phyloP scores from a whole-genome alignment of 2,329 filamentous ascomycete species.

The Alternaria incomplexa region DNA sequence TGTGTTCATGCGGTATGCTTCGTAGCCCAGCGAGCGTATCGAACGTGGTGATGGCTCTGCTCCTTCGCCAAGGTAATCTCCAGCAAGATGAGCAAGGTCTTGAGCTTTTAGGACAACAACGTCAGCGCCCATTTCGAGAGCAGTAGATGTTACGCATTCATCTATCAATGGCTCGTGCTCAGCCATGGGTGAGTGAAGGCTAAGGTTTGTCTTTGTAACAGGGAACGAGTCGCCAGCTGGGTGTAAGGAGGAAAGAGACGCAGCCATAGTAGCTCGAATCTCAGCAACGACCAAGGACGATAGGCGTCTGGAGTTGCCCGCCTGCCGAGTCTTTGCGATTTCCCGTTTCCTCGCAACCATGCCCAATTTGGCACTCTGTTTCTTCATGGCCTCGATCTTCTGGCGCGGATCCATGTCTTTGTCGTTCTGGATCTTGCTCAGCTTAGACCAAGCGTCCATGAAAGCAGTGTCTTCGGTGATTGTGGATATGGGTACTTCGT shows the following conservation, averaged over 20 bases:
- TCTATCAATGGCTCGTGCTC: constrained; percentile 63
- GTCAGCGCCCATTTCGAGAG: constrained; percentile 67
- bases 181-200: constrained; percentile 65
- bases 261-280: constrained; percentile 58
- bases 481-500: not conserved
- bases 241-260: constrained; percentile 51
- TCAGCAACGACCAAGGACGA: constrained; percentile 48
- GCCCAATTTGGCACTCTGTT: constrained; percentile 21
- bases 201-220: constrained; percentile 61
- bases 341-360: constrained; percentile 17
- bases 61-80: constrained; percentile 71
- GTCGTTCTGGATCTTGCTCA: constrained; percentile 18
- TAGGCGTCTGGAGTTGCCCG: constrained; percentile 19
- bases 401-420: constrained; percentile 8
- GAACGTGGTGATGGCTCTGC: constrained; percentile 56
- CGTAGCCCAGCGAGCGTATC: constrained; percentile 60
- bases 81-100: constrained; percentile 72
- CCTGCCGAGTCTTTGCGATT: constrained; percentile 18
- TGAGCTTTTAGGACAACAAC: constrained; percentile 72
- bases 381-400: constrained; percentile 16
- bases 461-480: constrained; percentile 6
- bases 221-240: constrained; percentile 54
- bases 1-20: constrained; percentile 56
- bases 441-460: constrained; percentile 9
- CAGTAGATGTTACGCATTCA: constrained; percentile 67